These are phyloP conservation scores for Lenwebbia sp. DNA, from an alignment of 345 rosid genomes.

Conservation along the genomic window DNA sequence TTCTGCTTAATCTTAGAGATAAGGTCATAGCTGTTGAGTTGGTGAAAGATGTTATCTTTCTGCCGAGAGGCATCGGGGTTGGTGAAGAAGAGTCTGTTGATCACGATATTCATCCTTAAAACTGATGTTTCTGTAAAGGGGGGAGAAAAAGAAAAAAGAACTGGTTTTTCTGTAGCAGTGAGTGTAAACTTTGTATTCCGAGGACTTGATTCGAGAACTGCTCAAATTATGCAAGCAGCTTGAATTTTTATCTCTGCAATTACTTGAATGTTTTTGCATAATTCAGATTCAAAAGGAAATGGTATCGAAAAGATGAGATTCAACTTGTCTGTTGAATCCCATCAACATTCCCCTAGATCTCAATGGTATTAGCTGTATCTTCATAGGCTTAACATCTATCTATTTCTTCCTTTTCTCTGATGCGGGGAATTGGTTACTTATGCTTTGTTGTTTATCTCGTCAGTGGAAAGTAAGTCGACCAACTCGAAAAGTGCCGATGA, in stretches of 20 bases:
- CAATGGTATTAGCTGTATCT: not conserved
- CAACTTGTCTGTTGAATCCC: not conserved
- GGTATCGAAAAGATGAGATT: not conserved
- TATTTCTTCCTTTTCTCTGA: not conserved
- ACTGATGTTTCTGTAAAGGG: not conserved
- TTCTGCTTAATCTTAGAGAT: not conserved
- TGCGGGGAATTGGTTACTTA: not conserved
- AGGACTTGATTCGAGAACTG: not conserved
- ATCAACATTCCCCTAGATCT: not conserved
- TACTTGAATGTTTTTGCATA: not conserved
- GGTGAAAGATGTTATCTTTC: not conserved
- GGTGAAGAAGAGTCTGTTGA: not conserved
- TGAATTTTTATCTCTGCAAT: not conserved
- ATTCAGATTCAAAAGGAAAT: not conserved
- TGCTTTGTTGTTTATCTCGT: not conserved
- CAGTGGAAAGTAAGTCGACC: constrained; percentile 31
- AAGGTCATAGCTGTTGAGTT: not conserved
- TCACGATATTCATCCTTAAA: not conserved
- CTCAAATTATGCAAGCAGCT: not conserved
- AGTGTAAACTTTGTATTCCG: not conserved
- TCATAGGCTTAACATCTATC: not conserved
- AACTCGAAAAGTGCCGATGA: constrained; percentile 24
- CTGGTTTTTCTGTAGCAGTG: not conserved
- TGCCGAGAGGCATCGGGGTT: not conserved
- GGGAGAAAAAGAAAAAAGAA: not conserved